Base-by-base conservation (phyloP, 2,329 filamentous ascomycete genomes). In the Golovinomyces cichoracearum region DNA sequence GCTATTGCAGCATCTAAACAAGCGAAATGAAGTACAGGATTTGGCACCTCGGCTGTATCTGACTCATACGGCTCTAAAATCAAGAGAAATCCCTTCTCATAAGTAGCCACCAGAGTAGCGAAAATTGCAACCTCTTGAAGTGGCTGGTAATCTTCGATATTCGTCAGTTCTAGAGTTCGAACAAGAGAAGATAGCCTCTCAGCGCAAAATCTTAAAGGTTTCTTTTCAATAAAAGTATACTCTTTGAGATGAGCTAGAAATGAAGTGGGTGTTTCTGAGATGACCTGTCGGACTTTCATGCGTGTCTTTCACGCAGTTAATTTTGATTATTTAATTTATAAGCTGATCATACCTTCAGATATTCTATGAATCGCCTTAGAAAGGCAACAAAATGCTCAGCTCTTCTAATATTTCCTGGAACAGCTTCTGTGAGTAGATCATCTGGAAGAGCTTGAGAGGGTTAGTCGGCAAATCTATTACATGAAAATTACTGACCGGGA, bases 31-130 rank as follows among this genome's bases (percentile, higher is more conserved):
- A 98, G 70, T n/a, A 95, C 78, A 0, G 90, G 90, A 54, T 98
- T 98, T 0, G 90, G 85, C 0, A 98, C 86, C 48, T 90, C 90
- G 23, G 90, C 88, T 13, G 83, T 85, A 55, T 94, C 88, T 0
- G 86, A 93, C 64, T 98, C 90, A 59, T 83, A 98, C 0, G 90
- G 92, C 58, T 98, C 90, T n/a, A 95, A 70, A 45, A 98, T 98
- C 27, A 98, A 73, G 5, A 94, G 68, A 57, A 98, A 98, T 0
- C 90, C 90, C 53, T 85, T 93, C 56, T 98, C 90, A 59, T 98
- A 98, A 0, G 90, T 98, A 29, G 90, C 84, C 21, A 93, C 84
- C 0, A 98, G 71, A 0, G 90, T 98, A 9, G 90, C 90, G 63
- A 98, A 98, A 0, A 85, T 94, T 19, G 92, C 92, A 6, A 98